Conservation (phyloP, 208 protist genomes). For the Trypanosoma grayi region DNA sequence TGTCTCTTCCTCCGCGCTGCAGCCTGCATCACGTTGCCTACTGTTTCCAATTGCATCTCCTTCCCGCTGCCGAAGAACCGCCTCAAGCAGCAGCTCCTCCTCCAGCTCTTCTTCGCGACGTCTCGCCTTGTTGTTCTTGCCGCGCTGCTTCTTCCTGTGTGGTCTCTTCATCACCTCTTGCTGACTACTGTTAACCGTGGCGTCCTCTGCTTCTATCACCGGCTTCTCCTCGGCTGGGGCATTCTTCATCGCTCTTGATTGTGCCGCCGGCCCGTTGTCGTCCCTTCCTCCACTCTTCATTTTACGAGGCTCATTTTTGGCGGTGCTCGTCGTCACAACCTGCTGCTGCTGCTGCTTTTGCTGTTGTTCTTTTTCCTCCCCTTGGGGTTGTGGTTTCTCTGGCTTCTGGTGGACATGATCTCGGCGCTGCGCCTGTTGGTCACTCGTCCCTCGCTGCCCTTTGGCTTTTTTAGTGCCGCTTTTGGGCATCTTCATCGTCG, state of each 20-base stretch:
- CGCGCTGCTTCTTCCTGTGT: conserved; percentile 36
- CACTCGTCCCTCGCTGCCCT: not conserved
- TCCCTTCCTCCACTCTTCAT: not conserved
- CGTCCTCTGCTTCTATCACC: conserved; percentile 12
- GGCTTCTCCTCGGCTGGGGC: conserved; percentile 4
- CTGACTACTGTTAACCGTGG: not conserved
- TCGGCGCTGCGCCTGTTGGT: conserved; percentile 22
- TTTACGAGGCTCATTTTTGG: too few species aligned
- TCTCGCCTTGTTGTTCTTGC: conserved; percentile 28
- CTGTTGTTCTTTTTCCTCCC: not conserved
- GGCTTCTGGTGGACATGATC: too few species aligned
- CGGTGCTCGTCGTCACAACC: not conserved
- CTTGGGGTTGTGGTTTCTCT: too few species aligned
- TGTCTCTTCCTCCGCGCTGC: conserved; percentile 1
- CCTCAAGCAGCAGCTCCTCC: conserved; percentile 75
- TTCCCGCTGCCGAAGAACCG: conserved; percentile 34
- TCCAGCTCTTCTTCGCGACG: conserved; percentile 45
- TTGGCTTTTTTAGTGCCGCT: not conserved
- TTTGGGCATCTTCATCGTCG: conserved; percentile 15
- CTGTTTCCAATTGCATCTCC: conserved; percentile 8
- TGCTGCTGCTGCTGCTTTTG: not conserved
- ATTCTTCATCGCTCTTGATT: not conserved
- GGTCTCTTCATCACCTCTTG: not conserved
- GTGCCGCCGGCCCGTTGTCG: not conserved
- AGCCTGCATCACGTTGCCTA: not conserved